phyloP scores from a whole-genome alignment of 2,329 filamentous ascomycete species.

The Metarhizium anisopliae region DNA sequence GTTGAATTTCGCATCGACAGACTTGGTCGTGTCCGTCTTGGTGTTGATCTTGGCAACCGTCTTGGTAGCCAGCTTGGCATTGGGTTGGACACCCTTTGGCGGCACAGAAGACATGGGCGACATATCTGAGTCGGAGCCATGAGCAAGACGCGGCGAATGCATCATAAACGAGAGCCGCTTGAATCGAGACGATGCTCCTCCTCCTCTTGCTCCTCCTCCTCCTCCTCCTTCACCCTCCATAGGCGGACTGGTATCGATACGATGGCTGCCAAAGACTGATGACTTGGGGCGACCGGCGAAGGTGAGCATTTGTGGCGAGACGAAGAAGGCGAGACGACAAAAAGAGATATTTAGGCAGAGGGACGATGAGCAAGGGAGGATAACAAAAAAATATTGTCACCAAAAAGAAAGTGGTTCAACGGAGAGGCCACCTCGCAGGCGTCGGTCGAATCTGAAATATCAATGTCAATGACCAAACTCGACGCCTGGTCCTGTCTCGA shows the following conservation, averaged over 20 bases:
- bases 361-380: not conserved
- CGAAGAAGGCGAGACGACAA: not conserved
- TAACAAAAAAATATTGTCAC: not conserved
- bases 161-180: constrained; percentile 10
- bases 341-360: not conserved
- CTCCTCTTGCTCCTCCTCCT: not conserved
- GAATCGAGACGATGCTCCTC: constrained; percentile 1
- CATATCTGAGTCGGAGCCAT: constrained; percentile 32
- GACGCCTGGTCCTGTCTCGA: not conserved
- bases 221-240: constrained; percentile 4
- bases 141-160: constrained; percentile 12
- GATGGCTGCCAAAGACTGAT: constrained; percentile 6
- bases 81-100: not conserved
- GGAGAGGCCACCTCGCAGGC: not conserved
- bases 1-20: not conserved
- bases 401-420: not conserved
- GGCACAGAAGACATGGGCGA: constrained; percentile 29
- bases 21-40: not conserved
- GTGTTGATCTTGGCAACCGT: constrained; percentile 3
- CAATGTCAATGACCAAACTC: not conserved
- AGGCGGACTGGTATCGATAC: not conserved
- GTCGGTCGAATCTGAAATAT: too few relatives aligned
- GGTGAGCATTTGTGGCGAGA: constrained; percentile 7
- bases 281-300: constrained; percentile 6
- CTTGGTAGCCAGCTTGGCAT: constrained; percentile 3